Base-by-base conservation (phyloP, 768 basidiomycete species). In the Suillus tomentosus region DNA sequence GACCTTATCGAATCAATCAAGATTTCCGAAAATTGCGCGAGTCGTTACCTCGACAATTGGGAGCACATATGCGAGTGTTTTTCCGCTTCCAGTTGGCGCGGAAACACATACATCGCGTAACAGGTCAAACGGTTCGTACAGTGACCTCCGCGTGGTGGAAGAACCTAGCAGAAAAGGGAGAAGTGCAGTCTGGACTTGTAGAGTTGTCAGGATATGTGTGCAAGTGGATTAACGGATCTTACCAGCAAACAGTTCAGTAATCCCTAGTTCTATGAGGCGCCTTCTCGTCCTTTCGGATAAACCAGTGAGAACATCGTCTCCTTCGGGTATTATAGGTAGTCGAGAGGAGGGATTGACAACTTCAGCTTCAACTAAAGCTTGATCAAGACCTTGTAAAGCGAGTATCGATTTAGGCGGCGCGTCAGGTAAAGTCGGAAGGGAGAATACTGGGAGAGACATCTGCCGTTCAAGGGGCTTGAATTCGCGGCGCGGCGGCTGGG, bases 11-110 rank as follows among this genome's bases (percentile, higher is more conserved):
- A 3, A 40, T 62, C 10, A 65, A 62, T 24, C 5, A 14, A 17
- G 37, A 22, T 31, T 55, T 54, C 45, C 14, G 3, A 58, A n/a
- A 19, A 45, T 54, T 43, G 51, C 27, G 40, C 8, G 7, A 37
- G 15, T 39, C 61, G 77, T 64, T 63, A 91, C 94, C 83, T 97
- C 94, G 37, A 97, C 82, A 62, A 98, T 91, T 1, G 97, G 97
- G 40, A 99, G 78, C 1, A 89, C 92, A 77, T 99, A 99, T n/a
- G 94, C 92, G 36, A 99, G 82, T 0, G 96, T 99, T 76, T 99
- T 99, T 0, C 97, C 97, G 69, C 95, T 97, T 27, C 97, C 97
- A 0, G 97, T 99, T 0, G 97, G 97, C 1, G 97, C 97, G 9
- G 95, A 97, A 14, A 96, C 92, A 68, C 95, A 96, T 14, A 95